These are phyloP conservation scores for Globisporangium uncinulatum DNA, from an alignment of 352 stramenopile genomes.

Conservation along the genomic window DNA sequence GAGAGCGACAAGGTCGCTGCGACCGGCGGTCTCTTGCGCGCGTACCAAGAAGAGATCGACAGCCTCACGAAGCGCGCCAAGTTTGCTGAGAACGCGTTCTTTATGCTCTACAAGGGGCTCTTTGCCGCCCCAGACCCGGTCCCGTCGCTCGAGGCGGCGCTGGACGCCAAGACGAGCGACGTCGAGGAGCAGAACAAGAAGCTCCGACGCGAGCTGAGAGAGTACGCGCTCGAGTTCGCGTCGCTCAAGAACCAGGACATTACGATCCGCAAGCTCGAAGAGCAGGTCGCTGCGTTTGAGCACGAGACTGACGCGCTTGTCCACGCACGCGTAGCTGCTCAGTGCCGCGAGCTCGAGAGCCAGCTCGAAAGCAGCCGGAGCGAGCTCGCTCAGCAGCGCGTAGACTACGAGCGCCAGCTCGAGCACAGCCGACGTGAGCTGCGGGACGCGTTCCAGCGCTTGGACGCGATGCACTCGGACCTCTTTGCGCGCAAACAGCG, in stretches of 20 bases:
- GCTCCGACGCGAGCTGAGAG: constrained; percentile 84
- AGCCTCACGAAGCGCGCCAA: constrained; percentile 90
- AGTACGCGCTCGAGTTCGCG: constrained; percentile 94
- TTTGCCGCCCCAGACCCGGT: constrained; percentile 85
- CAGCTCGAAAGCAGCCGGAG: constrained; percentile 63
- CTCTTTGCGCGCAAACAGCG: constrained; percentile 87
- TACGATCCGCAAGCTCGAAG: constrained; percentile 94
- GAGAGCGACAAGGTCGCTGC: constrained; percentile 68
- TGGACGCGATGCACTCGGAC: constrained; percentile 90
- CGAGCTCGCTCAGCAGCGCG: constrained; percentile 77
- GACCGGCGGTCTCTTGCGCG: constrained; percentile 63
- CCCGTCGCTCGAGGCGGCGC: constrained; percentile 49
- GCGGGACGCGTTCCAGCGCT: constrained; percentile 57
- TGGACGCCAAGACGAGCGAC: constrained; percentile 59
- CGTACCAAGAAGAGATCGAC: constrained; percentile 92
- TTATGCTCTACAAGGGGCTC: constrained; percentile 82
- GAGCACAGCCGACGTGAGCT: constrained; percentile 49
- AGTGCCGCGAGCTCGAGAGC: constrained; percentile 57
- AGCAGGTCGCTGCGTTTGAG: constrained; percentile 80
- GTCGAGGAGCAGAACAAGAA: constrained; percentile 90
- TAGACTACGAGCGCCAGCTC: constrained; percentile 67
- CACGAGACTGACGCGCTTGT: constrained; percentile 59
- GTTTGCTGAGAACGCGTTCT: constrained; percentile 87
- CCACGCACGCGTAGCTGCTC: constrained; percentile 50
- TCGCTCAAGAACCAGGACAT: constrained; percentile 96